Evolutionary conservation across 441 rosid species (phyloP).

Genomic region (Melastoma candidum): DNA sequence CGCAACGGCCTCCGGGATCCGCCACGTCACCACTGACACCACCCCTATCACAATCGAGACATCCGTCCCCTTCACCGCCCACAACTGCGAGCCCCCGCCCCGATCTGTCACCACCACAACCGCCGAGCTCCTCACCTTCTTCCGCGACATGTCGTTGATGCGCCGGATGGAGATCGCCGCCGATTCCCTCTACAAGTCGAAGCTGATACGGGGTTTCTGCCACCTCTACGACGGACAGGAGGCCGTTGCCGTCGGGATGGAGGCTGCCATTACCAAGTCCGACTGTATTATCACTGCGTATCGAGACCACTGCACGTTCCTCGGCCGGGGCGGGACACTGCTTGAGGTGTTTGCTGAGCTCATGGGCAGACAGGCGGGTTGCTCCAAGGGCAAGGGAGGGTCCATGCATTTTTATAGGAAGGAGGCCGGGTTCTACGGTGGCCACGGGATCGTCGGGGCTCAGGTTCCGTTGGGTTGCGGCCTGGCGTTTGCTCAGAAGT

Average conservation of each 20-base stretch:
- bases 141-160: conserved; percentile 79
- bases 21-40: conserved; percentile 61
- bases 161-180: conserved; percentile 95
- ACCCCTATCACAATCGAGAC: conserved; percentile 74
- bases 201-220: conserved; percentile 91
- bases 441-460: conserved; percentile 97
- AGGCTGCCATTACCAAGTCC: conserved; percentile 73
- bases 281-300: conserved; percentile 84
- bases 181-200: conserved; percentile 91
- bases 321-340: conserved; percentile 78
- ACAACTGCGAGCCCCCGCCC: conserved; percentile 78
- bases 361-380: conserved; percentile 86
- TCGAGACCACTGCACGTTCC: conserved; percentile 81
- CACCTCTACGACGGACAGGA: conserved; percentile 97
- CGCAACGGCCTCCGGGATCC: conserved; percentile 22
- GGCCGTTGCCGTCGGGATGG: conserved; percentile 88
- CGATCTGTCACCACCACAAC: conserved; percentile 61
- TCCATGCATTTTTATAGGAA: conserved; percentile 98
- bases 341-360: conserved; percentile 69
- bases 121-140: conserved; percentile 62
- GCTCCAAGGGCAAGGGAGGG: conserved; percentile 90
- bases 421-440: conserved; percentile 77
- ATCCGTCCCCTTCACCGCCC: conserved; percentile 68
- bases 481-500: conserved; percentile 93
- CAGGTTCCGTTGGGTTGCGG: conserved; percentile 95